A percentile compares a stretch with the other conserved stretches of the same genome.
Conservation (phyloP, 306 rosid genomes). For the Purshia tridentata region DNA sequence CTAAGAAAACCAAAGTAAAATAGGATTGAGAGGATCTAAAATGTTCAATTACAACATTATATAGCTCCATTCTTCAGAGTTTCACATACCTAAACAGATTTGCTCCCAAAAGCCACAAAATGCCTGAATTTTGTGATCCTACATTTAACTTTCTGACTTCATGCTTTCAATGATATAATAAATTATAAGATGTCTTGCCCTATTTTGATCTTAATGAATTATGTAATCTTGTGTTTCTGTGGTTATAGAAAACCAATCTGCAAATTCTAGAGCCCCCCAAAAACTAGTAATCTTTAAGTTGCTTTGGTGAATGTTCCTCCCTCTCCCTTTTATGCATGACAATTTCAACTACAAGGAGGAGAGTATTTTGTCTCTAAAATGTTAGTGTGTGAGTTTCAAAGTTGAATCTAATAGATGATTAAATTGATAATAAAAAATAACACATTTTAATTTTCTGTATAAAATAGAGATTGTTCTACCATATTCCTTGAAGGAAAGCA, state of each 20-base stretch:
- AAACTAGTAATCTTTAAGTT: not conserved
- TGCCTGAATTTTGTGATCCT: too few species aligned
- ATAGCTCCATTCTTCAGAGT: not conserved
- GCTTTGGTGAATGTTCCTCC: not conserved
- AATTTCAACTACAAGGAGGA: not conserved
- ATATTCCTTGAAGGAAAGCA: not conserved
- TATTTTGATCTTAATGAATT: not conserved
- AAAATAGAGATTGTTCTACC: too few species aligned
- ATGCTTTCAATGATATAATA: not conserved
- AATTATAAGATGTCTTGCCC: not conserved
- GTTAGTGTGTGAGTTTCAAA: not conserved
- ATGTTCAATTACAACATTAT: not conserved
- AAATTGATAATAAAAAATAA: too few species aligned
- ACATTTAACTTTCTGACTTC: too few species aligned
- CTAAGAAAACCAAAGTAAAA: not conserved
- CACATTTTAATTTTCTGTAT: too few species aligned
- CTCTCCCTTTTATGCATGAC: not conserved
- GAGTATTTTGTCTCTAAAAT: too few species aligned
- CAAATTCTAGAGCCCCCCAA: not conserved
- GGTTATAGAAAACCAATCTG: not conserved
- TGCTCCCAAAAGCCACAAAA: too few species aligned
- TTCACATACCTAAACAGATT: too few species aligned
- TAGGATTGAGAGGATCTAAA: not conserved
- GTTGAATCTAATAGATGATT: not conserved
- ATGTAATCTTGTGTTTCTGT: not conserved